Evolutionary conservation across 1,139 yeast species (phyloP).

Genomic region (Pichia sp.): DNA sequence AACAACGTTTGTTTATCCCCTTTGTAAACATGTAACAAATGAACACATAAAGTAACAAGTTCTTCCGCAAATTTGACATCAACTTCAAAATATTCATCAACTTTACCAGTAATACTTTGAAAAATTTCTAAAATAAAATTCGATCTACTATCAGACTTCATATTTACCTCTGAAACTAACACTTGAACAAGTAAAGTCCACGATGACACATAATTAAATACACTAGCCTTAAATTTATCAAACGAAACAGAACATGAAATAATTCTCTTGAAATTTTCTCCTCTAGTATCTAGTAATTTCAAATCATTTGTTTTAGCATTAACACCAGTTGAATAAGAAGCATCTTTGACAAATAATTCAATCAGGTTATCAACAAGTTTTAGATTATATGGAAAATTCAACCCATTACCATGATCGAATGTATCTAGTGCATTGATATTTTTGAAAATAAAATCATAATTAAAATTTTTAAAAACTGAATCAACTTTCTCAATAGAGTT

Average conservation of each 20-base stretch:
- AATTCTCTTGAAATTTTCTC: constrained; percentile 28
- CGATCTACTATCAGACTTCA: constrained; percentile 38
- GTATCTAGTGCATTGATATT: constrained; percentile 16
- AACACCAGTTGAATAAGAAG: constrained; percentile 14
- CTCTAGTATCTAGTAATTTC: constrained; percentile 16
- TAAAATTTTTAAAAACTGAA: constrained; percentile 33
- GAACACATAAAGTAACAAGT: constrained; percentile 66
- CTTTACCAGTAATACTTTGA: constrained; percentile 68
- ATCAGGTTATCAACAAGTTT: constrained; percentile 24
- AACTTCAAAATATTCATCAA: constrained; percentile 63
- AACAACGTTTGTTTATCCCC: constrained; percentile 31
- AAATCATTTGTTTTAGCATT: constrained; percentile 13
- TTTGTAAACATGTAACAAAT: constrained; percentile 60
- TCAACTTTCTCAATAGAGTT: constrained; percentile 33
- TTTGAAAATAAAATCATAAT: constrained; percentile 29
- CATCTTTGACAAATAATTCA: constrained; percentile 21
- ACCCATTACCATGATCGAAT: constrained; percentile 8
- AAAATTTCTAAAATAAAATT: constrained; percentile 71
- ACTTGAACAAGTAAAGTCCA: constrained; percentile 82
- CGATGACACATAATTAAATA: constrained; percentile 59
- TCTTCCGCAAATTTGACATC: constrained; percentile 70
- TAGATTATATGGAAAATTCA: constrained; percentile 20
- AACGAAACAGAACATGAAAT: constrained; percentile 40
- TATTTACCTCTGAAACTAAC: constrained; percentile 53
- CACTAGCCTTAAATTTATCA: constrained; percentile 44